Conservation (phyloP, 2,329 filamentous ascomycete genomes). For the Mollisia scopiformis region DNA sequence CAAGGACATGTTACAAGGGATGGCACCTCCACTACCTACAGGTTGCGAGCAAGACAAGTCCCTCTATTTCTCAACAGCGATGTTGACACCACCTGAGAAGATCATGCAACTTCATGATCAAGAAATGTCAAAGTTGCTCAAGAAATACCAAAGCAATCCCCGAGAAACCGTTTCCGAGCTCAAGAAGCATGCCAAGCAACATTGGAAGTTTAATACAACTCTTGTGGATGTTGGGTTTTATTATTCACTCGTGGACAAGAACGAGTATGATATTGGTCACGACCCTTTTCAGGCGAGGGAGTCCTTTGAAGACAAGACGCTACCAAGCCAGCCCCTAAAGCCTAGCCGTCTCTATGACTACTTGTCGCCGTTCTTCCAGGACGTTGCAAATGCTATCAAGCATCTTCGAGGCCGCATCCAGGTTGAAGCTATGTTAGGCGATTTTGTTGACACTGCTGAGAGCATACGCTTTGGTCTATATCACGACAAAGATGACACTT, state of each 20-base stretch:
- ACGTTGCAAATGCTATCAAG: conserved; percentile 15
- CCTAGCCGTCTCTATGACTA: conserved; percentile 19
- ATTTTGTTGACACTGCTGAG: conserved; percentile 24
- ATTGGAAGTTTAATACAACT: not conserved
- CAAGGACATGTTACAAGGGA: no score
- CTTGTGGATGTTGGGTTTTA: not conserved
- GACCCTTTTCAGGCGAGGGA: not conserved
- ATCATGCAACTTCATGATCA: conserved; percentile 7
- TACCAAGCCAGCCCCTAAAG: not conserved
- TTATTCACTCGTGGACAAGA: not conserved
- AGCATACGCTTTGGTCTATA: conserved; percentile 16
- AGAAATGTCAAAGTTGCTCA: conserved; percentile 7
- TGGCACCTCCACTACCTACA: no score
- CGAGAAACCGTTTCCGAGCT: conserved; percentile 3
- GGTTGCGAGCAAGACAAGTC: conserved; percentile 1
- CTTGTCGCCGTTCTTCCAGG: conserved; percentile 18
- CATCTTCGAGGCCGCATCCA: conserved; percentile 14
- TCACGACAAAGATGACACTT: not conserved
- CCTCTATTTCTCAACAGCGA: conserved; percentile 10
- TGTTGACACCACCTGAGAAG: conserved; percentile 11
- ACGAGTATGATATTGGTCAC: not conserved
- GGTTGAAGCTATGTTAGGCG: conserved; percentile 16
- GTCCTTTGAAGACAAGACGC: not conserved
- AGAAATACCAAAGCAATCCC: conserved; percentile 5
- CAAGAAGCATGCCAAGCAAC: conserved; percentile 4